Conservation (phyloP, 495 filamentous ascomycete species). For the Astrothelium subdiscretum region DNA sequence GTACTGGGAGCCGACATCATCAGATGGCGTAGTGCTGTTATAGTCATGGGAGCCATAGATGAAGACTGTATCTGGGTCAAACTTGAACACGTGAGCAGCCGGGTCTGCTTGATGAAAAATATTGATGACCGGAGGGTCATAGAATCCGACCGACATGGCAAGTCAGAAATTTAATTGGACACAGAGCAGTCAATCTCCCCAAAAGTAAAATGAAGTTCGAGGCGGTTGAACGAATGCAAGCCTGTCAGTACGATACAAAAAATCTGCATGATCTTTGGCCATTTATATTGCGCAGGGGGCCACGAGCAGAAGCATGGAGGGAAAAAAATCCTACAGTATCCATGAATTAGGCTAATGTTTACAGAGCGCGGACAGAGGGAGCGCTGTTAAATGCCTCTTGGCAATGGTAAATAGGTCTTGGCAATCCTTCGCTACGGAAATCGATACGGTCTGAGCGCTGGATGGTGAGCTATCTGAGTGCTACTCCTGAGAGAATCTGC, state of each 20-base stretch:
- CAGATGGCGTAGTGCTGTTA: conserved; percentile 49
- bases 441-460: not conserved
- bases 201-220: too few species aligned
- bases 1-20: conserved; percentile 76
- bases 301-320: not conserved
- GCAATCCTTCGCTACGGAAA: not conserved
- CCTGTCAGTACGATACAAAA: too few species aligned
- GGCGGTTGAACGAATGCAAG: too few species aligned
- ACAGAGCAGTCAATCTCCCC: too few species aligned
- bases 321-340: not conserved
- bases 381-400: not conserved
- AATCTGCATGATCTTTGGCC: not conserved
- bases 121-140: not conserved
- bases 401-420: not conserved
- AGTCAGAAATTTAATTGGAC: too few species aligned
- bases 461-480: not conserved
- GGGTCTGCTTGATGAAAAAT: conserved; percentile 39
- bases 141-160: not conserved
- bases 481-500: not conserved
- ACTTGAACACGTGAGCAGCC: conserved; percentile 52
- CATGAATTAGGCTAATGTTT: not conserved
- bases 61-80: conserved; percentile 37
- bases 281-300: not conserved
- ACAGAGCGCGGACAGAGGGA: not conserved
- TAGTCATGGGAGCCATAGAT: conserved; percentile 58